phyloP scores from a whole-genome alignment of 169 alveolate species.

The Pseudocohnilembus persalinus region DNA sequence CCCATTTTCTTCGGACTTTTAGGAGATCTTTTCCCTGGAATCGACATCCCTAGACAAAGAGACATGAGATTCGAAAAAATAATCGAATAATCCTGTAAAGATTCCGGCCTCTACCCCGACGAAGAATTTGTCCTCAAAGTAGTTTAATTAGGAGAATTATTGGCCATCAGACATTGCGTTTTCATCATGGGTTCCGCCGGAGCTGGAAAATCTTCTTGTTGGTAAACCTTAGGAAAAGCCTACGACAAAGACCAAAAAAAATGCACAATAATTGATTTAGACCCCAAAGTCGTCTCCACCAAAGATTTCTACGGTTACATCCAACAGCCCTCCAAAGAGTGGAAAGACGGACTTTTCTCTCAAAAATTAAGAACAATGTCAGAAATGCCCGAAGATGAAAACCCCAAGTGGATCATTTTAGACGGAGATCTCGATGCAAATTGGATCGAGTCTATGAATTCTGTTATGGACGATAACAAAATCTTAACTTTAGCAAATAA shows the following conservation, averaged over 20 bases:
- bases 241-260: constrained; percentile 89
- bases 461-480: constrained; percentile 96
- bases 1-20: constrained; percentile 90
- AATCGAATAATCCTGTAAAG: constrained; percentile 78
- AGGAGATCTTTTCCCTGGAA: constrained; percentile 94
- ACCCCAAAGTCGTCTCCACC: constrained; percentile 89
- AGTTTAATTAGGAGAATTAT: constrained; percentile 91
- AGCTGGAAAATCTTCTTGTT: constrained; percentile 92
- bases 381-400: constrained; percentile 80
- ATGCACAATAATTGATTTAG: constrained; percentile 91
- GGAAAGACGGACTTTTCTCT: constrained; percentile 94
- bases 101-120: constrained; percentile 72
- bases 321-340: constrained; percentile 88
- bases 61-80: constrained; percentile 88
- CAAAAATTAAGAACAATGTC: constrained; percentile 89
- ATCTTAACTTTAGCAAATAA: constrained; percentile 93
- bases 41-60: constrained; percentile 91
- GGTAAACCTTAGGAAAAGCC: constrained; percentile 93
- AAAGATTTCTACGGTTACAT: constrained; percentile 93
- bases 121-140: constrained; percentile 91
- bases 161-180: constrained; percentile 95
- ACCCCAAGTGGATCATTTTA: constrained; percentile 93
- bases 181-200: constrained; percentile 97
- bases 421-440: constrained; percentile 97
- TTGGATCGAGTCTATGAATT: constrained; percentile 97